phyloP scores from a whole-genome alignment of 1,284 basidiomycete species.

The Fomitopsis betulina region DNA sequence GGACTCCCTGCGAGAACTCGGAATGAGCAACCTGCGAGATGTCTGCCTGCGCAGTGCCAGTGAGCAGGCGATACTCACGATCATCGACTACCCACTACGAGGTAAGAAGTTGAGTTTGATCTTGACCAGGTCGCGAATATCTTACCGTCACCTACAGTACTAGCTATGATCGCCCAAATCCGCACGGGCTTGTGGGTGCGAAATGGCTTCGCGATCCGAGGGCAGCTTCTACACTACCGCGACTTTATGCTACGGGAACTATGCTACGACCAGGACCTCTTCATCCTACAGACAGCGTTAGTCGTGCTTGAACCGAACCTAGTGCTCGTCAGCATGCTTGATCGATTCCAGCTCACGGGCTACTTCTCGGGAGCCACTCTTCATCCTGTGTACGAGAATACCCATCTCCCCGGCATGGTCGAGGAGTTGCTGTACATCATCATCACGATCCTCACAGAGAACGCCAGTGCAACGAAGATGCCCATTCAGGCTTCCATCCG shows the following conservation, averaged over 20 bases:
- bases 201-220: slow-evolving; percentile 94
- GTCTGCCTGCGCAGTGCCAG: slow-evolving; percentile 56
- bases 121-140: not conserved
- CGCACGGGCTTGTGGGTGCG: slow-evolving; percentile 96
- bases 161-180: slow-evolving; percentile 91
- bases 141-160: slow-evolving; percentile 41
- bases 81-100: slow-evolving; percentile 84
- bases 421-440: slow-evolving; percentile 91
- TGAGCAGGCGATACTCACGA: slow-evolving; percentile 59
- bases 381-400: slow-evolving; percentile 61
- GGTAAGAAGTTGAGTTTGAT: slow-evolving; percentile 49
- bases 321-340: slow-evolving; percentile 83
- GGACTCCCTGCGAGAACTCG: slow-evolving; percentile 46
- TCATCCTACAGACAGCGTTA: slow-evolving; percentile 84
- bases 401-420: slow-evolving; percentile 79
- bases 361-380: slow-evolving; percentile 73
- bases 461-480: slow-evolving; percentile 71
- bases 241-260: slow-evolving; percentile 94
- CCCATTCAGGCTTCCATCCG: slow-evolving; percentile 65
- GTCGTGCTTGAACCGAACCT: slow-evolving; percentile 77
- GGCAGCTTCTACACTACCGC: slow-evolving; percentile 95
- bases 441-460: slow-evolving; percentile 85
- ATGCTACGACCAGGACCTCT: slow-evolving; percentile 96
- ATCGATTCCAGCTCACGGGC: slow-evolving; percentile 79
- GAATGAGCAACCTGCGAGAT: slow-evolving; percentile 52